phyloP scores from a whole-genome alignment of 257 asterid species.

The Solanum microdontum region DNA sequence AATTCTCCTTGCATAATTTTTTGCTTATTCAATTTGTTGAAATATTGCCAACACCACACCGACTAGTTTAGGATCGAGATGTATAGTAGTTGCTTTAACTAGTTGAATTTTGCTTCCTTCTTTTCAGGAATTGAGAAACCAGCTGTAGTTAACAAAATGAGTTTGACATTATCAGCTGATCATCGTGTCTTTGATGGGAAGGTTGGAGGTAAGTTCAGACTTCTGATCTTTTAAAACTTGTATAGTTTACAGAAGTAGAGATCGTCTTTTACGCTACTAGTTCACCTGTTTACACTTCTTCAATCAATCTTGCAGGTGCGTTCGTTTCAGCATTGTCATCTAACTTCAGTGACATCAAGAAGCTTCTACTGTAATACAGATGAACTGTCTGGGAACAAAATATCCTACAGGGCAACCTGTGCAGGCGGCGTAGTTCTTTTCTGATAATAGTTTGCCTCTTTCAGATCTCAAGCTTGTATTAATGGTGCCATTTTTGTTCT shows the following conservation, averaged over 20 bases:
- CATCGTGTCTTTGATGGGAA: constrained; percentile 94
- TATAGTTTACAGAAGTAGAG: neutral
- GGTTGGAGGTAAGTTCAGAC: constrained; percentile 63
- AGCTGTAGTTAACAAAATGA: constrained; percentile 74
- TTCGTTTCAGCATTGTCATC: constrained; percentile 53
- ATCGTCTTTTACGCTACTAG: neutral
- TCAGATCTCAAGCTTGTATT: neutral
- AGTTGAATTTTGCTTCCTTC: constrained; percentile 3
- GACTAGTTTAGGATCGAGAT: neutral
- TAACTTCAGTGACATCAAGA: constrained; percentile 68
- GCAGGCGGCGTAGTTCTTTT: neutral
- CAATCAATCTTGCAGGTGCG: constrained; percentile 39
- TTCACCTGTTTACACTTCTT: neutral
- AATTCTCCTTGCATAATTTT: neutral
- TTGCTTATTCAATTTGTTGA: neutral
- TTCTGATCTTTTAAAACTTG: neutral
- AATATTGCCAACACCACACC: neutral
- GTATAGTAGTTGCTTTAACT: neutral
- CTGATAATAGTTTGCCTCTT: neutral
- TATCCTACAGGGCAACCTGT: neutral
- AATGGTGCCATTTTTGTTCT: neutral
- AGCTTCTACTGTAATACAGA: constrained; percentile 55
- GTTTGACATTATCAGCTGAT: constrained; percentile 79
- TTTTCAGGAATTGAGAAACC: constrained; percentile 75
- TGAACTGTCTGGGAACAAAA: neutral